Evolutionary conservation across 805 yeast species (phyloP).

Genomic region (Pichia eremophila): DNA sequence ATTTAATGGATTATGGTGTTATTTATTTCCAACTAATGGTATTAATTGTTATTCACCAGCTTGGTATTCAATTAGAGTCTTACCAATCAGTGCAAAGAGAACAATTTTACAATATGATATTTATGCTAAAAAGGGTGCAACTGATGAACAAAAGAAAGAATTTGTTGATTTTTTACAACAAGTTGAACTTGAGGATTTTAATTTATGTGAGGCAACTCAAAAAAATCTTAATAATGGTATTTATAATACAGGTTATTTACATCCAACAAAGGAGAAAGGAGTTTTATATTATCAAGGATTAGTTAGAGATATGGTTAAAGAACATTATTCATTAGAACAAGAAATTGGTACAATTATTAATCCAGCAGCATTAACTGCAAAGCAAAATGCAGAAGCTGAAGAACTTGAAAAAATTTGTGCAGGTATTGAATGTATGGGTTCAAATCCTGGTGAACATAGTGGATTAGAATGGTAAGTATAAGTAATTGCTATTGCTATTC

Average conservation of each 20-base stretch:
- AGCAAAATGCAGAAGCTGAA: conserved; percentile 33
- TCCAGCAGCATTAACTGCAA: conserved; percentile 41
- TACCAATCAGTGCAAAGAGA: conserved; percentile 44
- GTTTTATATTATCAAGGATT: conserved; percentile 48
- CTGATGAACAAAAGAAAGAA: conserved; percentile 44
- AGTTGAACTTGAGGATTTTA: conserved; percentile 54
- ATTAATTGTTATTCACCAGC: conserved; percentile 59
- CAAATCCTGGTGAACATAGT: conserved; percentile 27
- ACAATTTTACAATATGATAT: conserved; percentile 54
- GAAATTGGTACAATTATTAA: conserved; percentile 37
- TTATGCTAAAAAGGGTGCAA: conserved; percentile 50
- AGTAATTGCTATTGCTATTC: too few relatives aligned
- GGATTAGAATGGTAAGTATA: conserved; percentile 20
- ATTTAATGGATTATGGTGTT: conserved; percentile 55
- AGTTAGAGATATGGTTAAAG: conserved; percentile 49
- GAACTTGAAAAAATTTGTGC: conserved; percentile 43
- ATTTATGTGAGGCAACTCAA: conserved; percentile 50
- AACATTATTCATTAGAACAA: conserved; percentile 39
- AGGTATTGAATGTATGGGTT: conserved; percentile 41
- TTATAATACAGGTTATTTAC: conserved; percentile 49
- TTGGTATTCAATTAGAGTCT: conserved; percentile 53
- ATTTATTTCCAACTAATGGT: conserved; percentile 51
- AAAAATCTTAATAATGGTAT: conserved; percentile 53
- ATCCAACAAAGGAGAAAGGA: conserved; percentile 51
- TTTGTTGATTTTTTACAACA: conserved; percentile 55